phyloP scores from a whole-genome alignment of 176 grass and related monocot species.

The Oryza longistaminata region DNA sequence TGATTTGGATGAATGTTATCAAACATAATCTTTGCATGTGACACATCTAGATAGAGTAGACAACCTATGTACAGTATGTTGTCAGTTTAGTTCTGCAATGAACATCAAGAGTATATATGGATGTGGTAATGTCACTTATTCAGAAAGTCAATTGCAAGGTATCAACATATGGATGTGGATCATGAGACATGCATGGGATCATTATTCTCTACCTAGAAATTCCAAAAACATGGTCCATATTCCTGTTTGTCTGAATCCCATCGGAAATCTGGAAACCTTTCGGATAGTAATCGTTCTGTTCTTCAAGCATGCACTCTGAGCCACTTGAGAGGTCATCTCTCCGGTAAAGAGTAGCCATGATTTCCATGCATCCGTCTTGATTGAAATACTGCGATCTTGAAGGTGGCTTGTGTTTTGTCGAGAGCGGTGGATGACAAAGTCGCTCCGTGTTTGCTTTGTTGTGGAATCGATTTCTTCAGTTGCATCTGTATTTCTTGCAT shows the following conservation, averaged over 20 bases:
- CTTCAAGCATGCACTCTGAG: conserved; percentile 35
- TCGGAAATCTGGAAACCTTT: conserved; percentile 23
- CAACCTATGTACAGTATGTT: no score
- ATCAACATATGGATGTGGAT: neutral
- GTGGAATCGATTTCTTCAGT: conserved; percentile 12
- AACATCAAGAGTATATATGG: no score
- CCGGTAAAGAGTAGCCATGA: conserved; percentile 32
- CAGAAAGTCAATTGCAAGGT: neutral
- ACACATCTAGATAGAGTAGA: no score
- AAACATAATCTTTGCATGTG: no score
- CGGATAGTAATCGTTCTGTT: conserved; percentile 5
- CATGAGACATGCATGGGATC: neutral
- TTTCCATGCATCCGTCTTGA: conserved; percentile 43
- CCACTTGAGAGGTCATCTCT: conserved; percentile 40
- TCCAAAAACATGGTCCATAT: conserved; percentile 30
- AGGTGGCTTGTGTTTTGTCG: neutral
- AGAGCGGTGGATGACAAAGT: conserved; percentile 1
- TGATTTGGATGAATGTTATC: no score
- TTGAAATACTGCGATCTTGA: neutral
- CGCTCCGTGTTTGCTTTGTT: neutral
- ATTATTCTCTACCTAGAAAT: conserved; percentile 20
- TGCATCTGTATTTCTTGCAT: conserved; percentile 47
- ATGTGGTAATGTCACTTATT: no score
- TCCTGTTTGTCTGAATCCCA: conserved; percentile 38
- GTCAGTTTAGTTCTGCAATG: no score